phyloP scores from a whole-genome alignment of 225 moss, liverwort and hornwort genomes.

The Bryum argenteum region DNA sequence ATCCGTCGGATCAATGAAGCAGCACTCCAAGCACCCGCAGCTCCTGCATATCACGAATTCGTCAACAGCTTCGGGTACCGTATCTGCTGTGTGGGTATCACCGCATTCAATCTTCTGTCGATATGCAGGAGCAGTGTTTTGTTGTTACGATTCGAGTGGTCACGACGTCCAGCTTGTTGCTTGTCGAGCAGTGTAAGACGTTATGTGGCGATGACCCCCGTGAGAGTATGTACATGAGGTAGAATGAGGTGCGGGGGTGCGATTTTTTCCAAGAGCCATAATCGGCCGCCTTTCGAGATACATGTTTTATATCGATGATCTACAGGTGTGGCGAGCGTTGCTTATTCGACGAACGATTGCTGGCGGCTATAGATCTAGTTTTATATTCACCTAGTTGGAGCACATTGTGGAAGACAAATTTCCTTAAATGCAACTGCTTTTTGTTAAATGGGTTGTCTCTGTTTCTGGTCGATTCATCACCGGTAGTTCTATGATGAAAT shows the following conservation, averaged over 20 bases:
- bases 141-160: not conserved
- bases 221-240: constrained; percentile 7
- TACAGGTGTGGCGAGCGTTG: constrained; percentile 11
- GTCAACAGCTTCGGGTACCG: too few species aligned
- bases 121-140: not conserved
- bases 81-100: too few species aligned
- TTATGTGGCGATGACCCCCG: not conserved
- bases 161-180: not conserved
- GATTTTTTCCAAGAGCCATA: not conserved
- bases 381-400: not conserved
- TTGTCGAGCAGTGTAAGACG: not conserved
- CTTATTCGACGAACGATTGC: not conserved
- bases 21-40: too few species aligned
- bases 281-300: not conserved
- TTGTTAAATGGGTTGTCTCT: too few species aligned
- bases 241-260: not conserved
- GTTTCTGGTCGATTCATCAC: too few species aligned
- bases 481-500: too few species aligned
- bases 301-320: not conserved
- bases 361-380: not conserved
- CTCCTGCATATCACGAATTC: too few species aligned
- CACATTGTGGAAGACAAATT: too few species aligned
- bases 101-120: too few species aligned
- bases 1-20: constrained; percentile 19
- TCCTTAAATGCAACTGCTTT: not conserved